Conservation (phyloP, 2,329 filamentous ascomycete species). For the Ilyonectria robusta region DNA sequence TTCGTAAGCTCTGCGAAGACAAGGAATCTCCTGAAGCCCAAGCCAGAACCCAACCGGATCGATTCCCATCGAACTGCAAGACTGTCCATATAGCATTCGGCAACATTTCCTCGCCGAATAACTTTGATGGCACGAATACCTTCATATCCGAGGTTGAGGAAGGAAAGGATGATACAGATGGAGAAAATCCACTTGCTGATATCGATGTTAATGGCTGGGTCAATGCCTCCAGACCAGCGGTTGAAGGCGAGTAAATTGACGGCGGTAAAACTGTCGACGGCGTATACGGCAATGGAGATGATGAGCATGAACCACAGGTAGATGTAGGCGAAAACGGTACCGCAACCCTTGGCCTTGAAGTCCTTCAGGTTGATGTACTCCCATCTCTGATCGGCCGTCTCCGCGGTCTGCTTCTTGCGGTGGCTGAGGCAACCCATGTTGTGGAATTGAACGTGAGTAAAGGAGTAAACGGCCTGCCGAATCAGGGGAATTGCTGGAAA, state of each 20-base stretch:
- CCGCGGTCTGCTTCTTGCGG: conserved; percentile 71
- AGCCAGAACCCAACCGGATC: conserved; percentile 79
- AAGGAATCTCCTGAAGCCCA: conserved; percentile 91
- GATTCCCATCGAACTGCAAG: conserved; percentile 89
- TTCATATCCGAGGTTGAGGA: conserved; percentile 84
- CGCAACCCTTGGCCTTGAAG: conserved; percentile 87
- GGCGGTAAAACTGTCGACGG: conserved; percentile 92
- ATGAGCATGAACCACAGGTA: conserved; percentile 87
- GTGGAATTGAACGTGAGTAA: conserved; percentile 29
- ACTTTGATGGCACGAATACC: conserved; percentile 85
- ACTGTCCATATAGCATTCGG: conserved; percentile 91
- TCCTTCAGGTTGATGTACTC: conserved; percentile 85
- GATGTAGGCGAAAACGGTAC: conserved; percentile 83
- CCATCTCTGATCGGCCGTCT: conserved; percentile 92
- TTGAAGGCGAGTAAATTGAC: conserved; percentile 92
- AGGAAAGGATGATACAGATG: conserved; percentile 91
- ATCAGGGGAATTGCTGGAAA: conserved; percentile 18
- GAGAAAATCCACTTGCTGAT: conserved; percentile 97
- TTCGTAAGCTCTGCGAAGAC: conserved; percentile 93
- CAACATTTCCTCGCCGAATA: conserved; percentile 87
- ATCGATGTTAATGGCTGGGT: conserved; percentile 81
- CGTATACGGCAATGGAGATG: conserved; percentile 87
- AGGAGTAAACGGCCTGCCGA: conserved; percentile 28
- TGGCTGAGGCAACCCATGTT: conserved; percentile 78
- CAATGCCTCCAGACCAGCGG: conserved; percentile 87